A percentile compares a stretch with the other conserved stretches of the same genome.
Evolutionary conservation across 345 rosid genomes (phyloP).

Genomic region (Rhizophora apiculata): DNA sequence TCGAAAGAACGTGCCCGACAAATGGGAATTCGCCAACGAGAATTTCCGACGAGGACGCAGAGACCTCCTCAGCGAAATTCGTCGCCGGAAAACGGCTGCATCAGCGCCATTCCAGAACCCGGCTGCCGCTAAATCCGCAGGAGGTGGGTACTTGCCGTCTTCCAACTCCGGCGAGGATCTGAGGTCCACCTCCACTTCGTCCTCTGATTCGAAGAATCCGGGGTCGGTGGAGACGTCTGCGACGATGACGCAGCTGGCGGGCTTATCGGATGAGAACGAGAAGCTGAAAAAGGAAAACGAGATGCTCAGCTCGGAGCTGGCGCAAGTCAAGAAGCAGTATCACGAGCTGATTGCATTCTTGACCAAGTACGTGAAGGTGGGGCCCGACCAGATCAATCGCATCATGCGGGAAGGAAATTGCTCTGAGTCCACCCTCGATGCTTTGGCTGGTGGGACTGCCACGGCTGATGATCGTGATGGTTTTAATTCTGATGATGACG

Average conservation of each 20-base stretch:
- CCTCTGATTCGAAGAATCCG: constrained; percentile 74
- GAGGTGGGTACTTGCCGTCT: constrained; percentile 30
- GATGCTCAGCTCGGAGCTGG: constrained; percentile 63
- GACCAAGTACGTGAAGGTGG: constrained; percentile 57
- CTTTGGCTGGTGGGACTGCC: constrained; percentile 17
- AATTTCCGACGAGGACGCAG: constrained; percentile 54
- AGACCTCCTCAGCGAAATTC: constrained; percentile 48
- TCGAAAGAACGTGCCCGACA: constrained; percentile 70
- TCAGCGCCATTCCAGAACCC: constrained; percentile 15
- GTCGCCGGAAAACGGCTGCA: constrained; percentile 47
- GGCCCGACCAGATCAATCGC: constrained; percentile 60
- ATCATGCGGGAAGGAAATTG: constrained; percentile 50
- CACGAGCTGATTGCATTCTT: constrained; percentile 68
- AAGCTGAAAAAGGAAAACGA: constrained; percentile 72
- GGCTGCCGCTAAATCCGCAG: constrained; percentile 30
- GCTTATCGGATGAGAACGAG: constrained; percentile 76
- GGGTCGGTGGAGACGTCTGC: constrained; percentile 55
- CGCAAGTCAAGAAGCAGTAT: constrained; percentile 70
- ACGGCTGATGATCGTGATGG: constrained; percentile 9
- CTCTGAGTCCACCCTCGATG: constrained; percentile 14
- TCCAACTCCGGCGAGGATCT: constrained; percentile 71
- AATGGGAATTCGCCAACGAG: constrained; percentile 86
- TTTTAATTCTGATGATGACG: not conserved
- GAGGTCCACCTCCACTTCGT: constrained; percentile 75
- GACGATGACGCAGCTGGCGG: constrained; percentile 38